Conservation (phyloP, 495 filamentous ascomycete species). For the Penicillium paradoxum region DNA sequence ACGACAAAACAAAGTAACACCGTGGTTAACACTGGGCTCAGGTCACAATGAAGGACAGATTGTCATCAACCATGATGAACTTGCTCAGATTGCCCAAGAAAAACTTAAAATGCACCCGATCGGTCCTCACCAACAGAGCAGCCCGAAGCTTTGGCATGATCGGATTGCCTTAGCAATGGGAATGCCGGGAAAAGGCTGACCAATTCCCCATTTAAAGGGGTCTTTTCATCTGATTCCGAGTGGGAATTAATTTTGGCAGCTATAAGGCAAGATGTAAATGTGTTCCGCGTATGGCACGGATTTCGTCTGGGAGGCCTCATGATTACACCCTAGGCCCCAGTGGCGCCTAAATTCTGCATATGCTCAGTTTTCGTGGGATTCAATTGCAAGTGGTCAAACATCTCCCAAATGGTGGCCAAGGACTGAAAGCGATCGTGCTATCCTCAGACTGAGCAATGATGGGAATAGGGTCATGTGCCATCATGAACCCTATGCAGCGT, state of each 20-base stretch:
- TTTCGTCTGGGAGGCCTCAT: not conserved
- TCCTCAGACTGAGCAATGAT: not conserved
- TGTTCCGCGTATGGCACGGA: not conserved
- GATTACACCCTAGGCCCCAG: not conserved
- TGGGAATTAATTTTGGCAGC: too few relatives aligned
- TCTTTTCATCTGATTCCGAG: not conserved
- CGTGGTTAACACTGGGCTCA: not conserved
- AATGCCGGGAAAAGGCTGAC: not conserved
- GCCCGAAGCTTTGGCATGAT: not conserved
- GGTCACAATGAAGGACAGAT: not conserved
- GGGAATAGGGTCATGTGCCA: not conserved
- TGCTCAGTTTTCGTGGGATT: not conserved
- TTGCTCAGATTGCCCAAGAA: not conserved
- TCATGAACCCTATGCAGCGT: not conserved
- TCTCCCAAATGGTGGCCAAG: not conserved
- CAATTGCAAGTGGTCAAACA: not conserved
- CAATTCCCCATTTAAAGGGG: not conserved
- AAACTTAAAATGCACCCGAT: not conserved
- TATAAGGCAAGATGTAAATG: not conserved
- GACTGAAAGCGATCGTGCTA: not conserved
- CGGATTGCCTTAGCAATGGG: conserved; percentile 4
- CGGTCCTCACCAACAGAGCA: not conserved
- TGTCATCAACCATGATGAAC: not conserved
- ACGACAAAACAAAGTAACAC: not conserved
- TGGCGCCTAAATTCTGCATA: not conserved